Percentiles rank a stretch among this genome's conserved stretches.
Evolutionary conservation across 768 basidiomycete species (phyloP).

Genomic region (Russula compacta): DNA sequence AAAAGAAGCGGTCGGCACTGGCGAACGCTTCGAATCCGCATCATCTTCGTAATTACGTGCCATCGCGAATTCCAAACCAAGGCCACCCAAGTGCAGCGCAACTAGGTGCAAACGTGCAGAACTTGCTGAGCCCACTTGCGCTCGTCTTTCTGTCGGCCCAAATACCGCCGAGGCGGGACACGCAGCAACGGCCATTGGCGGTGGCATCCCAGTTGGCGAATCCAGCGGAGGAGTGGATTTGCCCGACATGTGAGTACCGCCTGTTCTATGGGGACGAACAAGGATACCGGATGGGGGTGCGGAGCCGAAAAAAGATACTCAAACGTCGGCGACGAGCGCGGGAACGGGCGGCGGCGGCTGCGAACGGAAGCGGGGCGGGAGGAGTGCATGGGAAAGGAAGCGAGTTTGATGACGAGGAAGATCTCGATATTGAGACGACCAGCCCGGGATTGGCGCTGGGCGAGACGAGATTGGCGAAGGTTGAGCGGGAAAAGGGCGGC

Average conservation of each 20-base stretch:
- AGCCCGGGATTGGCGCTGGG: constrained; percentile 15
- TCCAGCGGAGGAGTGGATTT: constrained; percentile 85
- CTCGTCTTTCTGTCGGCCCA: constrained; percentile 61
- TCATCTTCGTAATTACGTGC: constrained; percentile 89
- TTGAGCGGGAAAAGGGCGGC: constrained; percentile 13
- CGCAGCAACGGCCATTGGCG: constrained; percentile 23
- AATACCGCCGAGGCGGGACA: constrained; percentile 41
- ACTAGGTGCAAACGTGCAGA: constrained; percentile 35
- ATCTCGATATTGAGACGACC: constrained; percentile 13
- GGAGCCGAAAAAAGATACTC: constrained; percentile 72
- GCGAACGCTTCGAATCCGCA: constrained; percentile 95
- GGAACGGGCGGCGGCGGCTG: constrained; percentile 55
- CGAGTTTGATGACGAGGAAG: constrained; percentile 17
- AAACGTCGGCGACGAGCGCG: constrained; percentile 58
- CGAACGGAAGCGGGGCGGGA: constrained; percentile 37
- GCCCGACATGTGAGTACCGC: constrained; percentile 87
- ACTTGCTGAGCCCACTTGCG: constrained; percentile 49
- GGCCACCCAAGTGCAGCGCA: constrained; percentile 33
- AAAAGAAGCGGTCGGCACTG: constrained; percentile 88
- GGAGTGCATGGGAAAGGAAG: constrained; percentile 26
- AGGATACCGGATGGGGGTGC: constrained; percentile 54
- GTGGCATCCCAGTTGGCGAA: constrained; percentile 36
- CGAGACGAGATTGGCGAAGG: constrained; percentile 13
- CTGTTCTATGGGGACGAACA: constrained; percentile 82
- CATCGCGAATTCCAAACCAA: constrained; percentile 59